Percentiles rank a stretch among this genome's conserved stretches.
Evolutionary conservation across 805 yeast species (phyloP).

Genomic region (Pichia paraexigua): DNA sequence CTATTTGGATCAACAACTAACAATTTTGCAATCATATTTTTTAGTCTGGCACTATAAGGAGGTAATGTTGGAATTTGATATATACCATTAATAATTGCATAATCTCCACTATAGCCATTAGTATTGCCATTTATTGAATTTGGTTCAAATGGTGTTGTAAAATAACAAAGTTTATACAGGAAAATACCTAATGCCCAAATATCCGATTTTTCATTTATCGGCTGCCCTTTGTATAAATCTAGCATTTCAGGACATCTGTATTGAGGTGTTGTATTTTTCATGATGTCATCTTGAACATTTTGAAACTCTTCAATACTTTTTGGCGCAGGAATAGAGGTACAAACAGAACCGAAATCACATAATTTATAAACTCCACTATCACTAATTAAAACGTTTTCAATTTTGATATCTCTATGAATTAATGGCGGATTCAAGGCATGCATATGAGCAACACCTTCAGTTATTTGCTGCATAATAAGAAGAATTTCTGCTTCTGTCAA

Average conservation of each 20-base stretch:
- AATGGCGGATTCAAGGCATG: slow-evolving; percentile 48
- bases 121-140: slow-evolving; percentile 30
- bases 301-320: slow-evolving; percentile 51
- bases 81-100: slow-evolving; percentile 51
- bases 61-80: slow-evolving; percentile 49
- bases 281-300: slow-evolving; percentile 54
- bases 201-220: slow-evolving; percentile 77
- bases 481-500: slow-evolving; percentile 62
- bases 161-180: slow-evolving; percentile 68
- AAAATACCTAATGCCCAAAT: slow-evolving; percentile 82
- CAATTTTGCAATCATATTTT: slow-evolving; percentile 53
- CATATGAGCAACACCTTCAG: slow-evolving; percentile 71
- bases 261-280: slow-evolving; percentile 80
- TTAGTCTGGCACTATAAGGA: slow-evolving; percentile 51
- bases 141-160: slow-evolving; percentile 74
- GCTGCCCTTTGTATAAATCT: slow-evolving; percentile 56
- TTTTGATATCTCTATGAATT: slow-evolving; percentile 73
- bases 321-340: slow-evolving; percentile 57
- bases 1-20: slow-evolving; percentile 58
- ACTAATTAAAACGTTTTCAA: slow-evolving; percentile 69
- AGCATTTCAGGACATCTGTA: slow-evolving; percentile 83
- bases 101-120: slow-evolving; percentile 42
- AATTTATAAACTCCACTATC: slow-evolving; percentile 52
- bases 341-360: slow-evolving; percentile 80
- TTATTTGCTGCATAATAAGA: slow-evolving; percentile 58